A percentile compares a stretch with the other conserved stretches of the same genome.
phyloP scores from a whole-genome alignment of 495 filamentous ascomycete genomes.

The Alectoria sarmentosa region DNA sequence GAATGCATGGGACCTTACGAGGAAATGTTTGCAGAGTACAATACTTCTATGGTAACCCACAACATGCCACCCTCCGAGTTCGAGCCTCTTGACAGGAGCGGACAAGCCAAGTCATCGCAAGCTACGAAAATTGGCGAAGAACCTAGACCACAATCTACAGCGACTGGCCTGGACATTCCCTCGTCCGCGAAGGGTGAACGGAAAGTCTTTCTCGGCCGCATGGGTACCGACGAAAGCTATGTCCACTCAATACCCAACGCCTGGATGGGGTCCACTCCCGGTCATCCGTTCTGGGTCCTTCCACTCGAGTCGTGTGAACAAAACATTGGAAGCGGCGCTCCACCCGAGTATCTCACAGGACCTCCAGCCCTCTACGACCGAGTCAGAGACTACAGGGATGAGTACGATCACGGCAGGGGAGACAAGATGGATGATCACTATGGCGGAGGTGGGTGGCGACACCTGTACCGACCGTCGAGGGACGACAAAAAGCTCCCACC shows the following conservation, averaged over 20 bases:
- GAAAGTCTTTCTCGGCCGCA: conserved; percentile 25
- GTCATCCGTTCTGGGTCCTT: conserved; percentile 27
- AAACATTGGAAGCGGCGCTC: neutral
- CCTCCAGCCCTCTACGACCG: conserved; percentile 14
- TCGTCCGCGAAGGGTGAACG: neutral
- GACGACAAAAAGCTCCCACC: neutral
- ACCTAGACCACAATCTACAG: neutral
- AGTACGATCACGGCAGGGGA: conserved; percentile 9
- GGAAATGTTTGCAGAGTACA: conserved; percentile 18
- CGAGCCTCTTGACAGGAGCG: neutral
- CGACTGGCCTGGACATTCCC: neutral
- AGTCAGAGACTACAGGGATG: conserved; percentile 13
- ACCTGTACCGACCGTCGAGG: conserved; percentile 9
- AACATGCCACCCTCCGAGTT: neutral
- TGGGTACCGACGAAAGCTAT: conserved; percentile 23
- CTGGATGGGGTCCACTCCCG: conserved; percentile 26
- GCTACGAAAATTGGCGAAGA: neutral
- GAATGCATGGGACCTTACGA: conserved; percentile 25
- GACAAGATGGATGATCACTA: conserved; percentile 20
- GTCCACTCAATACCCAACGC: conserved; percentile 26
- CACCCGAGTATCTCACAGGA: conserved; percentile 20
- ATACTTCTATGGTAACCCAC: conserved; percentile 14
- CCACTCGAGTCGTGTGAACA: conserved; percentile 13
- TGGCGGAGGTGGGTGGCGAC: conserved; percentile 7
- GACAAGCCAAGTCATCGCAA: neutral